These are phyloP conservation scores for Yamadazyma buinensis DNA, from an alignment of 1,139 yeast genomes.

Conservation along the genomic window DNA sequence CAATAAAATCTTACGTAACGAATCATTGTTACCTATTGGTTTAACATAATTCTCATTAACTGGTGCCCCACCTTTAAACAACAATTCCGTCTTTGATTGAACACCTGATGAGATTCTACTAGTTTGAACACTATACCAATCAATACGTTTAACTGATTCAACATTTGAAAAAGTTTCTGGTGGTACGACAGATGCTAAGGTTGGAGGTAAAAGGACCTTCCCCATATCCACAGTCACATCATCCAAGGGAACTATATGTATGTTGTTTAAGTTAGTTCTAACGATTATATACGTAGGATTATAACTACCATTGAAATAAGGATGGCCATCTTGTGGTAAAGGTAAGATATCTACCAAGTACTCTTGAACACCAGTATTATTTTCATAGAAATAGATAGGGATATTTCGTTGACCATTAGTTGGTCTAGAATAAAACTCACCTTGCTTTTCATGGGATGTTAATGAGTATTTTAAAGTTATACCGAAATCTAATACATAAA, in stretches of 20 bases:
- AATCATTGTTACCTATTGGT: slow-evolving; percentile 54
- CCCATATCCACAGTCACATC: slow-evolving; percentile 51
- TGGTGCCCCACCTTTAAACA: slow-evolving; percentile 75
- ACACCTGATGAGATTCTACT: slow-evolving; percentile 33
- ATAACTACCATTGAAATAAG: slow-evolving; percentile 68
- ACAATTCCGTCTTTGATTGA: slow-evolving; percentile 31
- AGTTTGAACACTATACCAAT: slow-evolving; percentile 74
- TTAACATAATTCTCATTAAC: slow-evolving; percentile 29
- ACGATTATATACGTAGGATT: slow-evolving; percentile 61
- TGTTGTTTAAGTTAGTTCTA: slow-evolving; percentile 53
- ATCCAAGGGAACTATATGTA: slow-evolving; percentile 28
- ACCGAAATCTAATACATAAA: slow-evolving; percentile 75
- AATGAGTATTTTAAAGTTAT: slow-evolving; percentile 73
- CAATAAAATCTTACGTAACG: slow-evolving; percentile 56
- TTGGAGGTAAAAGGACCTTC: slow-evolving; percentile 70
- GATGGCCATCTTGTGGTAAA: slow-evolving; percentile 36
- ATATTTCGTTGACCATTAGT: slow-evolving; percentile 37
- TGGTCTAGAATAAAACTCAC: slow-evolving; percentile 69
- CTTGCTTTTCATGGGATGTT: slow-evolving; percentile 82
- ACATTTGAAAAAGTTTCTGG: slow-evolving; percentile 58
- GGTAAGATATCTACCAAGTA: slow-evolving; percentile 28
- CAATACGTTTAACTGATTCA: slow-evolving; percentile 53
- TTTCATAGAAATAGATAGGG: slow-evolving; percentile 23
- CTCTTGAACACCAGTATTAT: slow-evolving; percentile 17
- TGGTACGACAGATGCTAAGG: slow-evolving; percentile 76